A percentile compares a stretch with the other conserved stretches of the same genome.
Conservation (phyloP, 495 filamentous ascomycete genomes). For the Penicillium lagena region DNA sequence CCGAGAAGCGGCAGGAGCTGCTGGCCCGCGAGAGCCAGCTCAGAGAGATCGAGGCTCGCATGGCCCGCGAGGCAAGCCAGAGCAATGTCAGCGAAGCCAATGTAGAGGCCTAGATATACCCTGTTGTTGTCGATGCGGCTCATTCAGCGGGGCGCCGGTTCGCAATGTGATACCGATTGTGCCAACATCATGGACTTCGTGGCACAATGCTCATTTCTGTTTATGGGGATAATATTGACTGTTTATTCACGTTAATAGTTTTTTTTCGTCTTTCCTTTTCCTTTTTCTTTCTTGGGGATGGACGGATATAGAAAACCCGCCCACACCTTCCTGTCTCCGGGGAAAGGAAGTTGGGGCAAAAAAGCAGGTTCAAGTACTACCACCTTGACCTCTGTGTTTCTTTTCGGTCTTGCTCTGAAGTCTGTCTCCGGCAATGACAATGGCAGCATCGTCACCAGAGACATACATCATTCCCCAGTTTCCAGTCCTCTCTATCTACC, state of each 20-base stretch:
- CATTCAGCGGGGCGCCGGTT: slow-evolving; percentile 28
- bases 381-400: too few species aligned
- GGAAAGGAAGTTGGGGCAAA: too few species aligned
- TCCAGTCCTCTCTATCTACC: slow-evolving; percentile 19
- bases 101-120: slow-evolving; percentile 41
- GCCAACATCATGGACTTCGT: slow-evolving; percentile 36
- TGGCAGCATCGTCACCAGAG: too few species aligned
- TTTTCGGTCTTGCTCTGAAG: too few species aligned
- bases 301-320: too few species aligned
- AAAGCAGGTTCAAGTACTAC: too few species aligned
- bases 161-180: slow-evolving; percentile 33
- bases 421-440: too few species aligned
- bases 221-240: slow-evolving; percentile 43
- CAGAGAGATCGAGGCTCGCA: slow-evolving; percentile 84
- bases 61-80: slow-evolving; percentile 61
- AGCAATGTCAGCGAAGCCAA: slow-evolving; percentile 35
- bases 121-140: slow-evolving; percentile 23
- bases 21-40: slow-evolving; percentile 96
- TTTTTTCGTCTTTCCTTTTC: slow-evolving; percentile 22
- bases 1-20: slow-evolving; percentile 98
- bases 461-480: neutral
- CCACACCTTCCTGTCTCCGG: too few species aligned
- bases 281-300: slow-evolving; percentile 14
- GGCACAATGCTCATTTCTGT: slow-evolving; percentile 35
- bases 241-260: slow-evolving; percentile 46